Evolutionary conservation across 306 rosid genomes (phyloP).

Genomic region (Datisca glomerata): DNA sequence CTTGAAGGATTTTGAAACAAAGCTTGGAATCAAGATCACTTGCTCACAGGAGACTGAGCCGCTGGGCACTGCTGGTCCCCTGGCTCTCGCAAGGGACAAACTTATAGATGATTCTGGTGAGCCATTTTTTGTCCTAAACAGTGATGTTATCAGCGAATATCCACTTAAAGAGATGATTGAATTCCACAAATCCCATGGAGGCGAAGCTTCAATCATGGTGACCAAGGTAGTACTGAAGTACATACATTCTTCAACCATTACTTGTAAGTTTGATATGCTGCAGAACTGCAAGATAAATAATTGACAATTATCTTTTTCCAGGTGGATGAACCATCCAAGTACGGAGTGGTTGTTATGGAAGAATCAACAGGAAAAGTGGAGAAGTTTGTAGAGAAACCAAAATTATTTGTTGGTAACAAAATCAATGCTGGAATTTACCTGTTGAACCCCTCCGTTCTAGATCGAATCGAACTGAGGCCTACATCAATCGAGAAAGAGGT

Average conservation of each 20-base stretch:
- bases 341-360: conserved; percentile 93
- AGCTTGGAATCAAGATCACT: conserved; percentile 87
- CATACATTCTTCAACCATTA: not conserved
- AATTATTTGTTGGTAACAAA: conserved; percentile 94
- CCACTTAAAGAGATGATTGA: conserved; percentile 85
- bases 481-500: conserved; percentile 99
- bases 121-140: conserved; percentile 96
- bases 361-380: conserved; percentile 85
- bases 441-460: conserved; percentile 79
- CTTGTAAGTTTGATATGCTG: not conserved
- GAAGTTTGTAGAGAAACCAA: conserved; percentile 92
- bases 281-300: not conserved
- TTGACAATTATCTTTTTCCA: conserved; percentile 26
- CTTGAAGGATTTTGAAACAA: conserved; percentile 84
- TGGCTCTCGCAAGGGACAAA: conserved; percentile 98
- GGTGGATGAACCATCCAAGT: conserved; percentile 99
- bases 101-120: conserved; percentile 70
- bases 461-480: conserved; percentile 80
- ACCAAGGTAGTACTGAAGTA: conserved; percentile 56
- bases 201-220: conserved; percentile 98
- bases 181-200: conserved; percentile 89
- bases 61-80: conserved; percentile 95
- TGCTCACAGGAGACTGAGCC: conserved; percentile 99
- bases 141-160: conserved; percentile 96
- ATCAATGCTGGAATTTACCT: conserved; percentile 97